These are phyloP conservation scores for Limonomyces culmigenus DNA, from an alignment of 1,284 basidiomycete genomes.

Conservation along the genomic window DNA sequence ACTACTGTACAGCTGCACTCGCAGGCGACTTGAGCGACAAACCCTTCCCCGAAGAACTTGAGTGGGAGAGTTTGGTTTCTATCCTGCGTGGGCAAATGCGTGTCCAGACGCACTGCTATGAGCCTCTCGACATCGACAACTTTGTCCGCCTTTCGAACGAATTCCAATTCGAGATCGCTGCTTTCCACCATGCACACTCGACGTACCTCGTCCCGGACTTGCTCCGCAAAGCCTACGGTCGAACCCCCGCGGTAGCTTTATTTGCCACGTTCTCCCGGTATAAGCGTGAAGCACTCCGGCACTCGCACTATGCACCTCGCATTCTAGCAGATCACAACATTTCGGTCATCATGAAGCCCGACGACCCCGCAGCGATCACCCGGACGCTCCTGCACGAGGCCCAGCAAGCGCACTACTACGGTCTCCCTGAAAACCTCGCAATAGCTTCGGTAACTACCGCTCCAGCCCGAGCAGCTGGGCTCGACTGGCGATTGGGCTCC, in stretches of 20 bases:
- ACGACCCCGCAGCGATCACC: conserved; percentile 63
- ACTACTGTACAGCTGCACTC: conserved; percentile 39
- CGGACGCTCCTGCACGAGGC: conserved; percentile 74
- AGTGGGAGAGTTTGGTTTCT: conserved; percentile 74
- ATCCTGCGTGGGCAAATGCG: conserved; percentile 63
- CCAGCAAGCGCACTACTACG: conserved; percentile 74
- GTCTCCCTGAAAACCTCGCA: conserved; percentile 39
- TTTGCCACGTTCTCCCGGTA: conserved; percentile 58
- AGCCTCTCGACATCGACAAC: conserved; percentile 10
- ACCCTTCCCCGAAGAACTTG: conserved; percentile 57
- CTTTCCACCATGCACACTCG: conserved; percentile 80
- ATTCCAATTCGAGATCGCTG: conserved; percentile 69
- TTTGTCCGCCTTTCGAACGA: conserved; percentile 38
- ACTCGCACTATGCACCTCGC: conserved; percentile 71
- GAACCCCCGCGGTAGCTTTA: conserved; percentile 53
- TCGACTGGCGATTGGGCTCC: conserved; percentile 11
- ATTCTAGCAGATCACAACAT: conserved; percentile 65
- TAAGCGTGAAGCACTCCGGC: conserved; percentile 77
- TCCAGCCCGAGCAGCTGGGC: conserved; percentile 61
- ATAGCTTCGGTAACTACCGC: conserved; percentile 64
- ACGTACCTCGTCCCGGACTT: conserved; percentile 70
- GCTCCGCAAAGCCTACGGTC: conserved; percentile 41
- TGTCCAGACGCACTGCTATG: conserved; percentile 18
- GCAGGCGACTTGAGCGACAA: conserved; percentile 26
- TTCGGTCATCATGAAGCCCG: conserved; percentile 71